Evolutionary conservation across 805 yeast species (phyloP).

Genomic region (Metschnikowia dekortorum): DNA sequence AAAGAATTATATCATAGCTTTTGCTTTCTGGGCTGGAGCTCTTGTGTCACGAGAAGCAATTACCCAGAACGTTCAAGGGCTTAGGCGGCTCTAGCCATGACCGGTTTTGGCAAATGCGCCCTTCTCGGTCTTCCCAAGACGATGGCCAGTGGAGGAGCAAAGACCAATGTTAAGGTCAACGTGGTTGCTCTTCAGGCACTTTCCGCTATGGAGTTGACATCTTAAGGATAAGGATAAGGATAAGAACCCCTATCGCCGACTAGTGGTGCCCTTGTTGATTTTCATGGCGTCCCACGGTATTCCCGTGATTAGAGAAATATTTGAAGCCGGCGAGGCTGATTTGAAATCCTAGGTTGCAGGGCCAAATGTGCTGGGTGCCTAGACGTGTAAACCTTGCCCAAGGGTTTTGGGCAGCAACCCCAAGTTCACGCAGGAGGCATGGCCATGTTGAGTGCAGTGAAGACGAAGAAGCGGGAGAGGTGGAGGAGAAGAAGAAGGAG

Average conservation of each 20-base stretch:
- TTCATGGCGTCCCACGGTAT: slow-evolving; percentile 70
- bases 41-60: too few species aligned
- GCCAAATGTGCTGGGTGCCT: slow-evolving; percentile 75
- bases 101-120: slow-evolving; percentile 66
- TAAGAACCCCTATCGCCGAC: slow-evolving; percentile 73
- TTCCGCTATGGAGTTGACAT: slow-evolving; percentile 91
- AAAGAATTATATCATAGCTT: too few species aligned
- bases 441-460: slow-evolving; percentile 68
- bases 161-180: slow-evolving; percentile 68
- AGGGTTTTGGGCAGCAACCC: slow-evolving; percentile 61
- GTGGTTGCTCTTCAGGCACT: slow-evolving; percentile 96
- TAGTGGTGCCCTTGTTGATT: slow-evolving; percentile 89
- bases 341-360: slow-evolving; percentile 94
- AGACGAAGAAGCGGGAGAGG: slow-evolving; percentile 35
- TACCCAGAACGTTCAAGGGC: too few species aligned
- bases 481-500: slow-evolving; percentile 5
- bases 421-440: slow-evolving; percentile 64
- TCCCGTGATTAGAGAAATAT: slow-evolving; percentile 69
- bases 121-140: slow-evolving; percentile 84
- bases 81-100: too few species aligned
- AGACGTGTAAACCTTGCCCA: slow-evolving; percentile 54
- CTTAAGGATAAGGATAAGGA: slow-evolving; percentile 62
- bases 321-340: slow-evolving; percentile 98
- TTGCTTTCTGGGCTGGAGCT: too few species aligned
- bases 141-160: slow-evolving; percentile 86